Evolutionary conservation across 768 basidiomycete species (phyloP).

Genomic region (Agaricus blazei): DNA sequence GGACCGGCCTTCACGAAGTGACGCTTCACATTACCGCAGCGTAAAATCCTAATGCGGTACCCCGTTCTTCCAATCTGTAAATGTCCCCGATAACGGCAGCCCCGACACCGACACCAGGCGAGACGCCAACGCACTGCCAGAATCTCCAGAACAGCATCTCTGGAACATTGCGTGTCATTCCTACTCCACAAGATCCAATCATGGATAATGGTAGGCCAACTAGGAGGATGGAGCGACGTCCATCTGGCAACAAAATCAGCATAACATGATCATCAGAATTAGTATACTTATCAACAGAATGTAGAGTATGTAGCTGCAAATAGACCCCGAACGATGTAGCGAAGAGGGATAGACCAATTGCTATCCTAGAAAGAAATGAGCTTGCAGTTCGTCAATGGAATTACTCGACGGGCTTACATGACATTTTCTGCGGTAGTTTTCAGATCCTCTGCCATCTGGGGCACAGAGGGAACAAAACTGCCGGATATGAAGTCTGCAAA

Average conservation of each 20-base stretch:
- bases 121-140: constrained; percentile 59
- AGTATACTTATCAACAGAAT: constrained; percentile 21
- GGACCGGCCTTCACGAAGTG: background rate
- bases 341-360: constrained; percentile 28
- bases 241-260: constrained; percentile 35
- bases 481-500: constrained; percentile 16
- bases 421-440: constrained; percentile 17
- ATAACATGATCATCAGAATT: background rate
- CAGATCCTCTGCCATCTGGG: constrained; percentile 20
- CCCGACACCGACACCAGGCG: constrained; percentile 47
- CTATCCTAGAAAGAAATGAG: constrained; percentile 12
- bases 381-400: background rate
- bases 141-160: constrained; percentile 54
- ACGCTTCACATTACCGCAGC: constrained; percentile 31
- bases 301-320: constrained; percentile 28
- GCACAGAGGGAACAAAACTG: constrained; percentile 22
- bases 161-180: constrained; percentile 32
- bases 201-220: constrained; percentile 53
- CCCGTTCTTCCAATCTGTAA: constrained; percentile 53
- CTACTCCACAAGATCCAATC: constrained; percentile 57
- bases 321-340: constrained; percentile 25
- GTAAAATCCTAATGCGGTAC: constrained; percentile 51
- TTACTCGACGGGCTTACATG: constrained; percentile 9
- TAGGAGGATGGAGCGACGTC: constrained; percentile 54
- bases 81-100: constrained; percentile 58